These are phyloP conservation scores for Phytophthora pistaciae DNA, from an alignment of 352 stramenopile genomes.

Conservation along the genomic window DNA sequence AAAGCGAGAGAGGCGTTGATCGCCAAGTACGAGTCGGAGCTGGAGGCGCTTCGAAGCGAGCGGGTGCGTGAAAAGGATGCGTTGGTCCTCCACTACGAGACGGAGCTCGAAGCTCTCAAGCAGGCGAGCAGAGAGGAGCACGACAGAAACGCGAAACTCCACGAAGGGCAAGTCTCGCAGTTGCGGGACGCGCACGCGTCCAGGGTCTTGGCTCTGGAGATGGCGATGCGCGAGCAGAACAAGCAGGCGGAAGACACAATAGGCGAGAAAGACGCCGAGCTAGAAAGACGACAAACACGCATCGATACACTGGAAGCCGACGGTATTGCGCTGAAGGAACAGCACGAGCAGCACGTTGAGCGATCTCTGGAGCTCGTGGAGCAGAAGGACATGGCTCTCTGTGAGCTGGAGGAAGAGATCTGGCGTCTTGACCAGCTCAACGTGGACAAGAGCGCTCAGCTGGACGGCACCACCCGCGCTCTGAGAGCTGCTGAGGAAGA, in stretches of 20 bases:
- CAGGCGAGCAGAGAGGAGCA: conserved; percentile 44
- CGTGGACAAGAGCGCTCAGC: conserved; percentile 5
- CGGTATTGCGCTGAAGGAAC: conserved; percentile 19
- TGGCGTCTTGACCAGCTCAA: conserved; percentile 37
- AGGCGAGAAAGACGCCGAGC: conserved; percentile 23
- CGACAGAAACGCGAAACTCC: conserved; percentile 33
- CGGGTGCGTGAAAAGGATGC: conserved; percentile 24
- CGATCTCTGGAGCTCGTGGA: conserved; percentile 30
- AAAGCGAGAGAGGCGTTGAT: conserved; percentile 29
- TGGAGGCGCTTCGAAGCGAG: conserved; percentile 33
- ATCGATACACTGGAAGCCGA: conserved; percentile 36
- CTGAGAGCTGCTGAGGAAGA: conserved; percentile 50
- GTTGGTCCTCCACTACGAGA: conserved; percentile 56
- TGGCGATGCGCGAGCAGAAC: conserved; percentile 53
- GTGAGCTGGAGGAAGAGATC: conserved; percentile 41
- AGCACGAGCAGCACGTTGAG: conserved; percentile 27
- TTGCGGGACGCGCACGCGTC: conserved; percentile 54
- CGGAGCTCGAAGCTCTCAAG: conserved; percentile 52
- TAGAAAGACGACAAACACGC: conserved; percentile 30
- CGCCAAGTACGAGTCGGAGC: conserved; percentile 35
- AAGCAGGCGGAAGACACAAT: conserved; percentile 37
- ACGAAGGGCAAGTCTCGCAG: conserved; percentile 43
- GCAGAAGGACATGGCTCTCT: conserved; percentile 54
- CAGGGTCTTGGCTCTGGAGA: conserved; percentile 54
- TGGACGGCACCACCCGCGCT: conserved; percentile 43